Percentiles rank a stretch among this genome's conserved stretches.
phyloP scores from a whole-genome alignment of 1,139 yeast species.

The Debaryomyces sp. region DNA sequence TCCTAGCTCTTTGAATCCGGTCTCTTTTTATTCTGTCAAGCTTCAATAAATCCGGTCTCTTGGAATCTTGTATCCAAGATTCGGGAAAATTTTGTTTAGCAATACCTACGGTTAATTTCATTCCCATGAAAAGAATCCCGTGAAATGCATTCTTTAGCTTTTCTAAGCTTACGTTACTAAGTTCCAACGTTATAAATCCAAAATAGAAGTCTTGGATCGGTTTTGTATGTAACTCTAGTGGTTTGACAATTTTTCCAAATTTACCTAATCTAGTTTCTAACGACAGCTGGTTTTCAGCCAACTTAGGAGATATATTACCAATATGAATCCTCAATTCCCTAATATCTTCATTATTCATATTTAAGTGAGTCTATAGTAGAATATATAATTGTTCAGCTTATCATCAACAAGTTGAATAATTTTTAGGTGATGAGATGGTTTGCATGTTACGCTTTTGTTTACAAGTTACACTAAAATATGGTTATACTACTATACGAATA shows the following conservation, averaged over 20 bases:
- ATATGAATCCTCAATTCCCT: slow-evolving; percentile 55
- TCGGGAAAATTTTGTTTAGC: slow-evolving; percentile 43
- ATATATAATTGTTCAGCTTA: neutral
- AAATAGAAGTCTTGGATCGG: slow-evolving; percentile 54
- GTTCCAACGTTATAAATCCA: slow-evolving; percentile 65
- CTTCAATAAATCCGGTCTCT: slow-evolving; percentile 38
- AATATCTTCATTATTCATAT: slow-evolving; percentile 9
- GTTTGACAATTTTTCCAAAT: slow-evolving; percentile 49
- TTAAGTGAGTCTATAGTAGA: neutral
- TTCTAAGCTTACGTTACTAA: slow-evolving; percentile 46
- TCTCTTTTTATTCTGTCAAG: slow-evolving; percentile 30
- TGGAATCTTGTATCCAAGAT: slow-evolving; percentile 45
- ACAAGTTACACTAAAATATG: neutral
- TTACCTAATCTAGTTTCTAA: slow-evolving; percentile 50
- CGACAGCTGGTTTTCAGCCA: slow-evolving; percentile 46
- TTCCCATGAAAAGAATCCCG: slow-evolving; percentile 77
- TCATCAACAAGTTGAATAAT: neutral
- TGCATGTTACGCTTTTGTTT: neutral
- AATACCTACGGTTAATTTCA: slow-evolving; percentile 55
- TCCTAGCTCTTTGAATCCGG: slow-evolving; percentile 43
- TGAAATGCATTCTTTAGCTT: slow-evolving; percentile 60
- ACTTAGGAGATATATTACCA: slow-evolving; percentile 62
- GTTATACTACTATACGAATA: neutral
- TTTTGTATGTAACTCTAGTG: slow-evolving; percentile 54
- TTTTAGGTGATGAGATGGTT: slow-evolving; percentile 7